Evolutionary conservation across 2,329 filamentous ascomycete species (phyloP), one percentile per base, ranked within the genome.

Genomic region (Talaromyces sp.): DNA sequence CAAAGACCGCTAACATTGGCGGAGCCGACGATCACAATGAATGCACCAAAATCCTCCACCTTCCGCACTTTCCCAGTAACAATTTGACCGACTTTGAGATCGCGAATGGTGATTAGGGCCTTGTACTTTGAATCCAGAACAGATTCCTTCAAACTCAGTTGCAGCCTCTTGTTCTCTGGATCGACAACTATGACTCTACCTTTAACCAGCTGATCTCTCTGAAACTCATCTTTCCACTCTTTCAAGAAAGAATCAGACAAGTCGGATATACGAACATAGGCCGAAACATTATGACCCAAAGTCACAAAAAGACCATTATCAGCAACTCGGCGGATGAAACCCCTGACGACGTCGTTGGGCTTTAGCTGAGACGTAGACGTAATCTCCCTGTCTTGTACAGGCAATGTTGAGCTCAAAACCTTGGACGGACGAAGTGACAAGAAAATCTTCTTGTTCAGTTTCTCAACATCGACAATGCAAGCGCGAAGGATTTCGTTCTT

Each of bases 21-120:
- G 4, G 93, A 96, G 64, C 89, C 87, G 74, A 97, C 92, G 21
- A 99, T 81, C 48, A 96, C 86, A 69, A 99, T 90, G 75, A 99
- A 99, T 5, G 93, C 93, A 67, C 95, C 95, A 73, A 93, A 99
- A 35, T 96, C 90, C 71, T 96, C 91, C 1, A 98, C 92, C 76
- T 96, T 96, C 69, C 93, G 88, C 62, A 99, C 86, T 72, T 91
- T 96, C 56, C 93, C 95, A 12, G 91, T 96, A 37, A 99, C 84
- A 35, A 92, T 80, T 75, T 96, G 90, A 6, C 92, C 93, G 65
- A 84, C 80, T 71, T 89, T 86, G 62, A 98, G 81, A 68, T 96
- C 91, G n/a, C 83, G 82, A 66, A 93, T 89, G 0, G 84, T 88
- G n/a, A 88, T 75, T 1, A 86, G 88, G 23, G 90, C 85, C 50